Evolutionary conservation across 306 rosid species (phyloP), one percentile per base, ranked within the genome.

Genomic region (Cucumis hystrix): DNA sequence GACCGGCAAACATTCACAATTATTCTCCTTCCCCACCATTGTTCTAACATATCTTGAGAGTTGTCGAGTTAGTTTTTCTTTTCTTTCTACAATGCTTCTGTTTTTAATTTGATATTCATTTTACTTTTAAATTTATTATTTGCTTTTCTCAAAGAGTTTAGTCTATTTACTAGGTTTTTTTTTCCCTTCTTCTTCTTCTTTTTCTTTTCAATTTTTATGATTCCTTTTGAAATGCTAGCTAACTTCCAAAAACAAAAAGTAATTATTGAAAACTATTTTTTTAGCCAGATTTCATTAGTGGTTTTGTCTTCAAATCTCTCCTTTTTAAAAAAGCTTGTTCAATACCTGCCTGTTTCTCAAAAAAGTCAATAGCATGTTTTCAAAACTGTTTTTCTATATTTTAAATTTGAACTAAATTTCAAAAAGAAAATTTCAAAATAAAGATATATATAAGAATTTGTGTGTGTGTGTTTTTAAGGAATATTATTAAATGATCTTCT

Each of bases 161-260:
- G 51, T 0, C 49, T 20, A 35, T 65, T 65, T 39, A 65, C 49
- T 8, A 37, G 7, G 11, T 4, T 18, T 37, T 37, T n/a, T 12
- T 12, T 12, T 4, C 30, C 30, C 30, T 28, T 28, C 30, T 28
- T 28, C 30, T 28, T 28, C 52, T 47, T 47, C 54, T 47, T 17
- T 41, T 39, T 67, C 54, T 39, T 65, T 16, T 39, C 49, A 17
- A 65, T 35, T 39, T 65, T 17, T 35, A 65, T 65, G 25, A 65
- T 37, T 65, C 74, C 54, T 41, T 67, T 20, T 67, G 73, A 40
- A 67, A 40, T n/a, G 54, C 43, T 40, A 5, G 73, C 73, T 18
- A 67, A 67, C 41, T 40, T 67, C 52, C 73, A 67, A 67, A 65
- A 67, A 67, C 52, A 67, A n/a, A 67, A 67, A 40, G 52, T 40